Base-by-base conservation (phyloP, 441 rosid species). In the Gossypium schwendimanii region DNA sequence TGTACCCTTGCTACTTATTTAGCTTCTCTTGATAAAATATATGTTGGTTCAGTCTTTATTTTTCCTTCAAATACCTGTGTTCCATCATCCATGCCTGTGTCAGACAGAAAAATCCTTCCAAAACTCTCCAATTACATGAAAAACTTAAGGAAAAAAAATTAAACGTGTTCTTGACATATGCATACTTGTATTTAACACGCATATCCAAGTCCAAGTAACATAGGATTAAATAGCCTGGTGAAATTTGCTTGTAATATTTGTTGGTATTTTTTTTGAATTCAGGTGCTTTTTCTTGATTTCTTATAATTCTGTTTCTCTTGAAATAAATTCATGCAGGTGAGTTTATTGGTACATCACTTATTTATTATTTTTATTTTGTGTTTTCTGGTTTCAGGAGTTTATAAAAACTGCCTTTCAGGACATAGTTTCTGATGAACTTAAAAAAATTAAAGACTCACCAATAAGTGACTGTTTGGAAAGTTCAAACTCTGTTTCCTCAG, bases 341-440 rank as follows among this genome's bases (percentile, higher is more conserved):
- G 21, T 23, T 73, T 60, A 20, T 68, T 62, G 52, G 39, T 67
- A 50, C 8, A 33, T 47, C 15, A 12, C 26, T 33, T 65, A 12
- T 54, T 23, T 21, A 53, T 54, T 73, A 0, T 31, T 31, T 31
- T 31, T 31, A 5, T 18, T 50, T 73, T 15, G 2, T 28, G 24
- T 36, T 63, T 62, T 70, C 64, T 17, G 81, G 80, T 83, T 73
- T 73, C 89, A 89, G 94, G 93, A 89, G 50, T 73, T 70, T 17
- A 81, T 92, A 54, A 82, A 80, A 71, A 80, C 86, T 63, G 86
- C 94, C 61, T 88, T 91, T 70, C 78, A 81, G 64, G 87, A 84
- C 62, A 94, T 92, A 75, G 89, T 92, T 67, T 84, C 83, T 52
- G 89, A 87, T 82, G 98, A 94, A 73, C 73, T 92, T 45, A 75